Base-by-base conservation (phyloP, 2,329 filamentous ascomycete genomes). In the Orbilia ellipsospora region DNA sequence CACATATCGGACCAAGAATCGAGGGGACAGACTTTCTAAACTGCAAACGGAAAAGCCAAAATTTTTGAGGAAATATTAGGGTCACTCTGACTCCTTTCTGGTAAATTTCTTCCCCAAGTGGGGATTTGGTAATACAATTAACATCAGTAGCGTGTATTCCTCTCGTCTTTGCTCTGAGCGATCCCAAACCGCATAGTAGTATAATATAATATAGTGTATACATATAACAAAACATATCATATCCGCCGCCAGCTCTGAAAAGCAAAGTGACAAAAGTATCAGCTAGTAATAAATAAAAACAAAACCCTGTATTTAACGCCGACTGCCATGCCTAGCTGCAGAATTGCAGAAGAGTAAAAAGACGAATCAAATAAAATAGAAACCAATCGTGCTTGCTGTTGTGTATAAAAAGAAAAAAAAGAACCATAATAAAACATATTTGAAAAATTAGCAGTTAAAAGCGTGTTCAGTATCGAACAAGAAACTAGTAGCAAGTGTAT, bases 271-370 rank as follows among this genome's bases (percentile, higher is more conserved):
- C 31, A 36, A 36, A 36, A 73, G 73, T 74, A 65, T 69, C 70
- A 75, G 60, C 64, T 12, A 65, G 50, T 48, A 23, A 59, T 54
- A 48, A 60, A 63, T 50, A 62, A 63, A 66, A 36, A 36, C 6
- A 36, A 36, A 68, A 59, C 50, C 72, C 60, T 67, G 66, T 73
- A 72, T 68, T 55, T 8, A 55, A 78, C 63, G 52, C 77, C 68
- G 60, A 40, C 62, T 77, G 70, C 65, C 63, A 74, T 77, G 69
- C 70, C 55, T 54, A 40, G 59, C 44, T 36, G 60, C 48, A 55
- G 68, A 70, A 23, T 36, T 6, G 31, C 31, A 36, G 31, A 10
- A 36, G 5, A 36, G 8, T 36, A 36, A 36, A 31, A 36, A 36
- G 31, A 36, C 31, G 31, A 10, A 36, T 36, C 31, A 36, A 50